Base-by-base conservation (phyloP, 1,284 basidiomycete genomes). In the Clitocybe nebularis region DNA sequence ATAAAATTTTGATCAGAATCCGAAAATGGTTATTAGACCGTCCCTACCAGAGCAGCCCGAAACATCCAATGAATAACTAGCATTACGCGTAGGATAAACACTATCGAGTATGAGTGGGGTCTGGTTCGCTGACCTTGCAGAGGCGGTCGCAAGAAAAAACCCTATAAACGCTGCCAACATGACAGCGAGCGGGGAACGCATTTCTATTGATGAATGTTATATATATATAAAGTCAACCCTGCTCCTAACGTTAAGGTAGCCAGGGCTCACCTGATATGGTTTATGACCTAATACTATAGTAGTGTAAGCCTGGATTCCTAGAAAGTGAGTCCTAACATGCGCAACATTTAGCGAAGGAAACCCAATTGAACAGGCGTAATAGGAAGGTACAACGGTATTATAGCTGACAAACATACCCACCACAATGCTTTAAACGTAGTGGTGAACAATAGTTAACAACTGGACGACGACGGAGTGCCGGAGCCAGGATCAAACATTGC, bases 41-140 rank as follows among this genome's bases (percentile, higher is more conserved):
- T 4, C 4, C 47, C 26, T 41, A 66, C 65, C 66, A 51, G 64
- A 59, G 48, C 67, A 67, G 17, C 34, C 51, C 3, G 61, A 62
- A 13, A 64, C 56, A 46, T 60, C 56, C 9, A 43, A 19, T 13
- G 49, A 43, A 36, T 28, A 25, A 25, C 21, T 35, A 25, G 23
- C 39, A 34, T 33, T 32, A 41, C 10, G n/a, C n/a, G n/a, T n/a
- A n/a, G n/a, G 17, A 34, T 45, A 35, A n/a, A 45, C 34, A 28
- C 7, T 1, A 19, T 47, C 19, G 30, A 38, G 8, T n/a, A 25
- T 24, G 7, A 50, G 19, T 13, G 40, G 43, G 1, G 9, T 35
- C 41, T 48, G 46, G 11, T 30, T 33, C 33, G 36, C 43, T 47
- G 30, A 43, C 42, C 44, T 39, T 38, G 44, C 46, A 25, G 44